These are phyloP conservation scores for Prototheca cutis DNA, from an alignment of 163 green algal species.

Conservation along the genomic window DNA sequence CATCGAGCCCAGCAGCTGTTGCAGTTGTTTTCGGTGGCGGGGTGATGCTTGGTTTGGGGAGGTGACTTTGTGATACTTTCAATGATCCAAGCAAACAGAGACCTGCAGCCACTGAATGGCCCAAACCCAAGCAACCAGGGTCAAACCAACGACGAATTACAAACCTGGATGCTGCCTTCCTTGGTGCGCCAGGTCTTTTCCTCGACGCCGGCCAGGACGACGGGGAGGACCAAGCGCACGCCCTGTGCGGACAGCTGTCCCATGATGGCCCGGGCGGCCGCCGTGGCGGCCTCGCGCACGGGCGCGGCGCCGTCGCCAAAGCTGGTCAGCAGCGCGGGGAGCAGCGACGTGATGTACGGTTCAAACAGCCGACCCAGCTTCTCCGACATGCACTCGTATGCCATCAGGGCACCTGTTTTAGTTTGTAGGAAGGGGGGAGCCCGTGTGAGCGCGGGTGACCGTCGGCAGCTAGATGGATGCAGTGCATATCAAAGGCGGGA, in stretches of 20 bases:
- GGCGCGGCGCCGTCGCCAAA: constrained; percentile 66
- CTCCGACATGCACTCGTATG: constrained; percentile 84
- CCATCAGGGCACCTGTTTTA: constrained; percentile 60
- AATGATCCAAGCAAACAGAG: no score
- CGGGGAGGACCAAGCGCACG: constrained; percentile 91
- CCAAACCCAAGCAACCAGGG: no score
- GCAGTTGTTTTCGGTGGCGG: no score
- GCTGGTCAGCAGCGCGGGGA: constrained; percentile 79
- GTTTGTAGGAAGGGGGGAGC: not conserved
- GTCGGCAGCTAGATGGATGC: no score
- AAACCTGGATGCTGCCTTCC: constrained; percentile 70
- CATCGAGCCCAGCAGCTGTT: constrained; percentile 94
- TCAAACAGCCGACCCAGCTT: constrained; percentile 96
- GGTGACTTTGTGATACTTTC: no score
- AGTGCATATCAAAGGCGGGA: no score
- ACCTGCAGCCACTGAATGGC: no score
- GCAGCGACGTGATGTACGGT: constrained; percentile 91
- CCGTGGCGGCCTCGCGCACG: constrained; percentile 48
- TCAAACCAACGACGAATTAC: no score
- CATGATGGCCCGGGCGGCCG: constrained; percentile 58
- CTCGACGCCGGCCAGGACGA: constrained; percentile 70
- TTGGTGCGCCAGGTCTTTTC: constrained; percentile 89
- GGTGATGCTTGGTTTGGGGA: no score
- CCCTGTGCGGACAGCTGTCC: constrained; percentile 50
- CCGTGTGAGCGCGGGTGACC: no score